Percentiles rank a stretch among this genome's conserved stretches.
phyloP scores from a whole-genome alignment of 2,329 filamentous ascomycete species.

The Fusarium mangiferae region DNA sequence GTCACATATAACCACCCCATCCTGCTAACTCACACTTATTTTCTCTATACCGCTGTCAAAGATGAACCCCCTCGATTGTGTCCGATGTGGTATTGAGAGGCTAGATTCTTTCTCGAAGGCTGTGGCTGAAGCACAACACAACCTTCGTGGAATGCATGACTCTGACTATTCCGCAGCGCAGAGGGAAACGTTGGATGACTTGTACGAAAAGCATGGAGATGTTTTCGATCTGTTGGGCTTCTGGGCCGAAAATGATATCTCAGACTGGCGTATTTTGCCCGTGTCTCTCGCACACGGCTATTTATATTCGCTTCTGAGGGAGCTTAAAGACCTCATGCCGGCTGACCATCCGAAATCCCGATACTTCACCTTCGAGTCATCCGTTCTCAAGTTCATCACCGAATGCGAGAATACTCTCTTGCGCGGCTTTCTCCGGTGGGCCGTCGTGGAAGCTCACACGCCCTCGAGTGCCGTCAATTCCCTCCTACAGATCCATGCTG shows the following conservation, averaged over 20 bases:
- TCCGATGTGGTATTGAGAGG: not conserved
- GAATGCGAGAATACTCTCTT: fast-evolving
- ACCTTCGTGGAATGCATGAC: fast-evolving
- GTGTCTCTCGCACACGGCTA: not conserved
- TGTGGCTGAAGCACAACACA: not conserved
- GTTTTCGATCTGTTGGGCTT: fast-evolving
- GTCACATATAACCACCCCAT: not conserved
- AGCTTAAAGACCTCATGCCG: fast-evolving
- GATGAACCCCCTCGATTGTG: not conserved
- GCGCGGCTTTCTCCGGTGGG: not conserved
- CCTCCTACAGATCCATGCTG: not conserved
- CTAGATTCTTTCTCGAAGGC: not conserved
- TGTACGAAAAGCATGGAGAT: fast-evolving
- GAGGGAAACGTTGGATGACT: fast-evolving
- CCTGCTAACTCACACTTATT: too few species aligned
- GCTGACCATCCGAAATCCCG: not conserved
- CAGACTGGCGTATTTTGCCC: fast-evolving
- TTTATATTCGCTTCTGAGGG: fast-evolving
- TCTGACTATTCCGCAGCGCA: not conserved
- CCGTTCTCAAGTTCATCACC: not conserved
- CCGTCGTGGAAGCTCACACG: not conserved
- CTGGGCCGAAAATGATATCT: fast-evolving
- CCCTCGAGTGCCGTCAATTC: not conserved
- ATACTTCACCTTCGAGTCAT: not conserved
- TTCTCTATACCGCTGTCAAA: not conserved